phyloP scores from a whole-genome alignment of 108 stramenopile genomes.

The Skeletonema costatum region DNA sequence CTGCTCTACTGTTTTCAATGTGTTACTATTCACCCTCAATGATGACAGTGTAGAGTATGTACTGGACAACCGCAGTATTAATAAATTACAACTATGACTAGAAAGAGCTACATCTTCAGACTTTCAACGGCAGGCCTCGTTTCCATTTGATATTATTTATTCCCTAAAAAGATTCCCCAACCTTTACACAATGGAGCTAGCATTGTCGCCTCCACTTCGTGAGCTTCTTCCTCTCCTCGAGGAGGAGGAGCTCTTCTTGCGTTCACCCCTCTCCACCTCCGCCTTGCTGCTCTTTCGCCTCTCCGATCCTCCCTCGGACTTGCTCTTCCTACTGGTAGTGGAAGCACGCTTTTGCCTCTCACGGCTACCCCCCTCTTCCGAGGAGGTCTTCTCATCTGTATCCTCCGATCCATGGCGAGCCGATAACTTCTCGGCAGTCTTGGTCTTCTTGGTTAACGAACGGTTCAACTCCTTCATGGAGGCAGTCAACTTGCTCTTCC shows the following conservation, averaged over 20 bases:
- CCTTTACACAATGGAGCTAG: not conserved
- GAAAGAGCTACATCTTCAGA: too few species aligned
- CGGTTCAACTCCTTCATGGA: not conserved
- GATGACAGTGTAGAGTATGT: not conserved
- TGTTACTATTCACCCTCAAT: conserved; percentile 12
- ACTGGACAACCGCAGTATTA: not conserved
- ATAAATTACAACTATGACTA: too few species aligned
- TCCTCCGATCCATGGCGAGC: not conserved
- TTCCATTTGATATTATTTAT: too few species aligned
- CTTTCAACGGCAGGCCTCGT: too few species aligned
- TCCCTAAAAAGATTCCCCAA: not conserved
- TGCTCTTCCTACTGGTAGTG: not conserved
- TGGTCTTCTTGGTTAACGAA: not conserved
- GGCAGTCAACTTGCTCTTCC: not conserved
- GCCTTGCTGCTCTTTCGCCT: conserved; percentile 1
- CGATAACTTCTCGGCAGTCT: not conserved
- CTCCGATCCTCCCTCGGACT: not conserved
- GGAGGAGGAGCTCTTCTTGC: not conserved
- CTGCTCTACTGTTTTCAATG: conserved; percentile 51
- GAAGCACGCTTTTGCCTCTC: not conserved
- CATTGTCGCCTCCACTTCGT: conserved; percentile 1
- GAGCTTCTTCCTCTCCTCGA: not conserved
- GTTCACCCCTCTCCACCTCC: not conserved
- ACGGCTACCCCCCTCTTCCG: not conserved
- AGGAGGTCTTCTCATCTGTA: not conserved